phyloP scores from a whole-genome alignment of 768 basidiomycete species.

The Phanerodontia chrysosporium region DNA sequence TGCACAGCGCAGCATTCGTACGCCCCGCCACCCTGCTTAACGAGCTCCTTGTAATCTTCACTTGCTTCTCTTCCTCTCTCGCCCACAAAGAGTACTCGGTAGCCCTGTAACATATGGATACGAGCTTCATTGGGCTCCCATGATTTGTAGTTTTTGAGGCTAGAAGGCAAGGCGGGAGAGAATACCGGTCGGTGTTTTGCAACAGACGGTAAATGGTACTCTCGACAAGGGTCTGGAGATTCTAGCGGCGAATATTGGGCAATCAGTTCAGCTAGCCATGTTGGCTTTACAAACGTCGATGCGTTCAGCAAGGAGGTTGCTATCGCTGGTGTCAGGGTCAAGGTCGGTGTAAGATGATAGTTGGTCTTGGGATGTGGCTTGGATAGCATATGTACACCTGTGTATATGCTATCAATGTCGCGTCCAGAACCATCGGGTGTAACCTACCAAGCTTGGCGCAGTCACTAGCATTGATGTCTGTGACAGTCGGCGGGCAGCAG shows the following conservation, averaged over 20 bases:
- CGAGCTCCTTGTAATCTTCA: constrained; percentile 46
- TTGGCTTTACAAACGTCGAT: constrained; percentile 55
- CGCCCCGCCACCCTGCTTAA: constrained; percentile 54
- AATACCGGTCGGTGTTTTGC: constrained; percentile 59
- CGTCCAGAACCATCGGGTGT: not conserved
- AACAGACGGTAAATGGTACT: constrained; percentile 45
- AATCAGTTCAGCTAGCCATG: constrained; percentile 65
- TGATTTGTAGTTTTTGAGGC: constrained; percentile 46
- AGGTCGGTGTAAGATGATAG: constrained; percentile 58
- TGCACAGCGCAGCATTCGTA: constrained; percentile 58
- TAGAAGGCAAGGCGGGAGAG: constrained; percentile 41
- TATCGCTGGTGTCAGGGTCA: constrained; percentile 43
- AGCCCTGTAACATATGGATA: constrained; percentile 45
- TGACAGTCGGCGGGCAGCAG: constrained; percentile 9
- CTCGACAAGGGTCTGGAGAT: constrained; percentile 38
- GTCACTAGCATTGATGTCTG: constrained; percentile 2
- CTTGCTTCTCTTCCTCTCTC: constrained; percentile 50
- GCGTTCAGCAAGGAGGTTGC: constrained; percentile 58
- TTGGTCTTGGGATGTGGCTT: constrained; percentile 45
- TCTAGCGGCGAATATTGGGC: constrained; percentile 36
- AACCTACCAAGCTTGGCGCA: constrained; percentile 47
- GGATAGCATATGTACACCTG: constrained; percentile 55
- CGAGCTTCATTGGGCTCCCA: constrained; percentile 72
- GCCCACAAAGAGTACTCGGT: constrained; percentile 57
- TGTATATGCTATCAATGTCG: not conserved